These are phyloP conservation scores for Peziza echinospora DNA, from an alignment of 495 filamentous ascomycete species.

Conservation along the genomic window DNA sequence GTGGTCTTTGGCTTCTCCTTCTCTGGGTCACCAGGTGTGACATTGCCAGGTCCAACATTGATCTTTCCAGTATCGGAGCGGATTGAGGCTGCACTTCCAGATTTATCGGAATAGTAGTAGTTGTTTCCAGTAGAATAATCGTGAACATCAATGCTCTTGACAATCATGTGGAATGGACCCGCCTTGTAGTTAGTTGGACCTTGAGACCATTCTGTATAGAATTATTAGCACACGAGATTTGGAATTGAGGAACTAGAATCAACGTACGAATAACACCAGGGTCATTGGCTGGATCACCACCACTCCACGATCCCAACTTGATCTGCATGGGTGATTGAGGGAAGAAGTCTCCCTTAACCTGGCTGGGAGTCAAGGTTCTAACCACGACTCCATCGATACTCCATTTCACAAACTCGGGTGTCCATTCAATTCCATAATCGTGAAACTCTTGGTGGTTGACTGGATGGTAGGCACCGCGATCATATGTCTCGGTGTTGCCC, in stretches of 20 bases:
- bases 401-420: slow-evolving; percentile 53
- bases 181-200: slow-evolving; percentile 48
- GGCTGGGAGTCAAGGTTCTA: slow-evolving; percentile 40
- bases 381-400: slow-evolving; percentile 49
- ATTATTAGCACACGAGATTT: no score
- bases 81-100: slow-evolving; percentile 24
- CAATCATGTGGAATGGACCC: slow-evolving; percentile 55
- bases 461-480: slow-evolving; percentile 45
- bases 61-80: slow-evolving; percentile 9
- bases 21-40: background rate
- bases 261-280: slow-evolving; percentile 63
- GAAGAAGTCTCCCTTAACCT: slow-evolving; percentile 44
- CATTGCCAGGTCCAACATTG: background rate
- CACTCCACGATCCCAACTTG: slow-evolving; percentile 71
- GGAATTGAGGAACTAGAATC: no score
- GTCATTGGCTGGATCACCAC: slow-evolving; percentile 51
- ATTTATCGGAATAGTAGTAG: slow-evolving; percentile 45
- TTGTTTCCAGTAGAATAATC: slow-evolving; percentile 47
- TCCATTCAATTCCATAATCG: slow-evolving; percentile 88
- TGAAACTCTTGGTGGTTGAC: slow-evolving; percentile 49
- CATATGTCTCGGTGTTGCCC: slow-evolving; percentile 50
- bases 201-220: slow-evolving; percentile 73
- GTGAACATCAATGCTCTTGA: slow-evolving; percentile 40
- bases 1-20: background rate
- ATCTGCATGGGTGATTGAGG: slow-evolving; percentile 82